Percentiles rank a stretch among this genome's conserved stretches.
Conservation (phyloP, 1,284 basidiomycete species). For the Trichosporon asahii region DNA sequence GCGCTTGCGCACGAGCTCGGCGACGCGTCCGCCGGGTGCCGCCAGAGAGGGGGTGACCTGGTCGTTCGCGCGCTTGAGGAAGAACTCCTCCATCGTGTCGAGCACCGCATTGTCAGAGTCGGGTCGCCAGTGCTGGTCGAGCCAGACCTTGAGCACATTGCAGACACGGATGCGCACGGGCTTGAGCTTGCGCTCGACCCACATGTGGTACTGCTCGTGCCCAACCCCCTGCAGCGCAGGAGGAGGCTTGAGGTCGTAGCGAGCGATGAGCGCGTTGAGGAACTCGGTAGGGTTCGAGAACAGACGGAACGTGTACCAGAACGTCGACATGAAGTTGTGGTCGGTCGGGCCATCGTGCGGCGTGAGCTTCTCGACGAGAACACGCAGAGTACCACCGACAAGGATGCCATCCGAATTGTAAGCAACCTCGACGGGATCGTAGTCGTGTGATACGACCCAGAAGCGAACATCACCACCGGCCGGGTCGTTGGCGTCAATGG, state of each 20-base stretch:
- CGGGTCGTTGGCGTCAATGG: conserved; percentile 16
- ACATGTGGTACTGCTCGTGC: conserved; percentile 63
- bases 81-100: conserved; percentile 50
- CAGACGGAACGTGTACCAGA: conserved; percentile 94
- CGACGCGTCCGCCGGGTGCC: conserved; percentile 38
- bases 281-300: conserved; percentile 78
- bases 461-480: conserved; percentile 36
- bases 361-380: conserved; percentile 93
- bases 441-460: conserved; percentile 50
- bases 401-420: conserved; percentile 87
- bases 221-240: conserved; percentile 30
- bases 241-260: conserved; percentile 69
- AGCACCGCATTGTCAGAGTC: conserved; percentile 57
- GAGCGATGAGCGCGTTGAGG: conserved; percentile 68
- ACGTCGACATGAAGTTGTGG: conserved; percentile 75
- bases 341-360: conserved; percentile 83
- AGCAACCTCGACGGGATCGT: conserved; percentile 70
- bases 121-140: conserved; percentile 83
- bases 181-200: conserved; percentile 80
- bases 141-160: conserved; percentile 89
- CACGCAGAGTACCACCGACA: conserved; percentile 83
- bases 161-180: conserved; percentile 85
- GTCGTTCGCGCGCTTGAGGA: conserved; percentile 30
- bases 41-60: conserved; percentile 39
- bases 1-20: conserved; percentile 36